Base-by-base conservation (phyloP, 2,329 filamentous ascomycete genomes). In the Aureobasidium sp. region DNA sequence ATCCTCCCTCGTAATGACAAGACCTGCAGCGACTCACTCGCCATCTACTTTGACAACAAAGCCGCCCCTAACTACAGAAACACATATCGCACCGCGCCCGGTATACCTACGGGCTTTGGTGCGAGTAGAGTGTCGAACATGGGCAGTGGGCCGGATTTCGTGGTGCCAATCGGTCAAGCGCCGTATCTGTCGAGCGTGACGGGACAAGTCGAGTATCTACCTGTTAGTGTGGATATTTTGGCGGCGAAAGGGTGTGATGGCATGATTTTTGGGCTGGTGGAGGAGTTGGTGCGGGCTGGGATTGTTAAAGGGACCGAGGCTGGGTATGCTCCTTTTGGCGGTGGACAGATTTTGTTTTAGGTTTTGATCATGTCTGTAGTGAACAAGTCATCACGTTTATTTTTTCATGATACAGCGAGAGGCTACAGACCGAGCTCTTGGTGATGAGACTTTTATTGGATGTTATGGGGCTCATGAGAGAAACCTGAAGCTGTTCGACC, bases 171-270 rank as follows among this genome's bases (percentile, higher is more conserved):
- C 37, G 71, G 72, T 2, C 64, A 71, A 61, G 70, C 69, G 14
- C 59, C 68, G 8, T 77, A 76, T 51, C 67, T 69, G 41, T 74
- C 70, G 6, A 73, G 68, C 3, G 69, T 78, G n/a, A 78, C 76
- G 0, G 57, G 68, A 0, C 71, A 76, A 53, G 67, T 67, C 1
- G 77, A 80, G 62, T 70, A 71, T 40, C 62, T 83, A 29, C 81
- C 81, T 0, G 80, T 84, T 0, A 75, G 77, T 1, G 73, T 83
- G 0, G 72, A 80, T 56, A 67, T 84, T 17, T 67, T 84, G 66
- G 80, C 73, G 0, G 76, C 79, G 0, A 77, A 74, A 57, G 80
- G 80, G 0, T 85, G 81, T 57, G 81, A 84, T 64, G 77, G 78
- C 0, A 71, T 83, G 68, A 60, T 84, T 22, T 77, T 77, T 37